Evolutionary conservation across 2,329 filamentous ascomycete species (phyloP), one percentile per base, ranked within the genome.

Genomic region (Passalora sequoiae): DNA sequence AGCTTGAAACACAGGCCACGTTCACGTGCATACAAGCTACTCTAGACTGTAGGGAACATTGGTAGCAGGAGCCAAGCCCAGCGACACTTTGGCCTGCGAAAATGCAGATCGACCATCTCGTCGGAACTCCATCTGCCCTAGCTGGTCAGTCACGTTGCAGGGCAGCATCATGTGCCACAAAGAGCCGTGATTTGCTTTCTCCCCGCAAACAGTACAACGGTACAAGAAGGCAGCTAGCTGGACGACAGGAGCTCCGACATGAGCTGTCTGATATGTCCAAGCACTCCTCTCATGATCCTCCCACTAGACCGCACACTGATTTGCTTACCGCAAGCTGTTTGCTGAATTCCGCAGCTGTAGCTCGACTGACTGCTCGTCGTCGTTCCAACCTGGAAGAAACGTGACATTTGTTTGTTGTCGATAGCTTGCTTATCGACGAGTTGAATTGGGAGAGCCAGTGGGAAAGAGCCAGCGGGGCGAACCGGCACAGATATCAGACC

Each of bases 131-230:
- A n/a, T n/a, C n/a, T n/a, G 21, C 35, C 28, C 20, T 5, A 39
- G 16, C 37, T 39, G 8, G 37, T 39, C 37, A 12, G 32, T 43
- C 31, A 43, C 31, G 40, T 43, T 43, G 31, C 40, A 43, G 24
- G 21, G 22, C 3, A 24, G 33, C 33, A 21, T 36, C 19, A 13
- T 15, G 31, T 29, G 32, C 31, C 40, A 36, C 31, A 37, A 31
- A 36, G 40, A 22, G 29, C 33, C 17, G 15, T 37, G 31, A 43
- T 28, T 43, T 22, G 40, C 28, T 31, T 27, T 32, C 31, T 22
- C 38, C 38, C 38, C 38, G 24, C 40, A 43, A 43, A 42, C n/a
- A 32, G 27, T 37, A 43, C 38, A 40, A 24, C 20, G 28, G 33
- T 36, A 36, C 33, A 36, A 20, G n/a, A 24, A 12, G 38, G 38